phyloP scores from a whole-genome alignment of 163 green algal species.

The Prototheca cutis region DNA sequence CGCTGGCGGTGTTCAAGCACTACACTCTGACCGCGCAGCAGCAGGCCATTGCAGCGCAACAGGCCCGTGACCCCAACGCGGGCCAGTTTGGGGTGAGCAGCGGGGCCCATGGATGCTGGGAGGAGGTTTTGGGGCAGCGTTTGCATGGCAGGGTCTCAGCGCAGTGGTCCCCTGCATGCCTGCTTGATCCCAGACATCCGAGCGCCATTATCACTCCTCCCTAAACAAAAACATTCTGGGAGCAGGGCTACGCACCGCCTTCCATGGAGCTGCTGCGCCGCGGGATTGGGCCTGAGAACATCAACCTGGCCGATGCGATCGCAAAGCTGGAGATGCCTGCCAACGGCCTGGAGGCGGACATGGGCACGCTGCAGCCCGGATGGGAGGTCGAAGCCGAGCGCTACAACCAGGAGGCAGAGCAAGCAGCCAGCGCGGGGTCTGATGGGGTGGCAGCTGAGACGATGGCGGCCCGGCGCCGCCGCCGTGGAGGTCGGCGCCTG shows the following conservation, averaged over 20 bases:
- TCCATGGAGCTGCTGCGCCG: slow-evolving; percentile 21
- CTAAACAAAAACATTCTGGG: no score
- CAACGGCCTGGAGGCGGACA: slow-evolving; percentile 11
- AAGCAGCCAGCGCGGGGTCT: no score
- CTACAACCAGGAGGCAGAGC: no score
- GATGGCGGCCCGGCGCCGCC: no score
- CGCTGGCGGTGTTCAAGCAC: slow-evolving; percentile 28
- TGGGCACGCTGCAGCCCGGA: slow-evolving; percentile 8
- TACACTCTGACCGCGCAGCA: slow-evolving; percentile 23
- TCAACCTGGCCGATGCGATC: slow-evolving; percentile 16
- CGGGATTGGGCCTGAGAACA: slow-evolving; percentile 24
- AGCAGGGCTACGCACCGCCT: slow-evolving; percentile 15
- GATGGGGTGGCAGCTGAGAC: no score
- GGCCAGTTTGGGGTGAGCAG: slow-evolving; percentile 6
- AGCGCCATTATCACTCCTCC: no score
- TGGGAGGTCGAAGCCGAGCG: neutral
- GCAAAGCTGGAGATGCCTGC: slow-evolving; percentile 1
- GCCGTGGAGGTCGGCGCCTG: no score
- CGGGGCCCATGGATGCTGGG: neutral
- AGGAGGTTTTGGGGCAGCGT: no score
- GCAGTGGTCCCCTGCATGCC: no score
- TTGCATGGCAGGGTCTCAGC: no score
- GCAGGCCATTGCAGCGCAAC: slow-evolving; percentile 9
- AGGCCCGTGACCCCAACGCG: slow-evolving; percentile 3
- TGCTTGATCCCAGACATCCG: no score